These are phyloP conservation scores for Arctostaphylos glauca DNA, from an alignment of 148 eudicot species.

Conservation along the genomic window DNA sequence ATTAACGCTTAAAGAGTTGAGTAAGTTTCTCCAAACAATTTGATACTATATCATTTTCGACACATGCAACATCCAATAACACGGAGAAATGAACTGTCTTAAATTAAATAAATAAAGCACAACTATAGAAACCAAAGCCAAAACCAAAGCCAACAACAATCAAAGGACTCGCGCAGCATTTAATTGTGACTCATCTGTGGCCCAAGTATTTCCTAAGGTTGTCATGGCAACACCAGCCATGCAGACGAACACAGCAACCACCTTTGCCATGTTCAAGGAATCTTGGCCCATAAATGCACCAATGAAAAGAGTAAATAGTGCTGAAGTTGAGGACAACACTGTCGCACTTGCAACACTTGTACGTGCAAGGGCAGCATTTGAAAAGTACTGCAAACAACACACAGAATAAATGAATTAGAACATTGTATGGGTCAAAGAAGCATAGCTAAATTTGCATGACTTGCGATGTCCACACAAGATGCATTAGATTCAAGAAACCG, in stretches of 20 bases:
- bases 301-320: conserved; percentile 89
- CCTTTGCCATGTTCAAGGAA: conserved; percentile 78
- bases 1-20: background rate
- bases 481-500: background rate
- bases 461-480: background rate
- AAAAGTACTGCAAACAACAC: conserved; percentile 67
- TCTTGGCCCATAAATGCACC: conserved; percentile 94
- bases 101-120: background rate
- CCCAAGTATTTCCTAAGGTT: conserved; percentile 98
- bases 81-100: background rate
- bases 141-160: conserved; percentile 14
- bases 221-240: conserved; percentile 98
- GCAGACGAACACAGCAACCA: conserved; percentile 90
- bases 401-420: background rate
- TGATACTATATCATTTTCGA: background rate
- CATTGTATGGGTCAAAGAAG: background rate
- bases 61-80: background rate
- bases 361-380: conserved; percentile 96
- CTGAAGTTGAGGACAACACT: conserved; percentile 92
- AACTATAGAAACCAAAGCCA: background rate
- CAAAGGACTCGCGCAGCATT: conserved; percentile 45
- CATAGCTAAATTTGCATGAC: background rate
- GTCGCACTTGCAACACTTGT: conserved; percentile 99
- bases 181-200: conserved; percentile 61
- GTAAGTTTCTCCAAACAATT: background rate